Base-by-base conservation (phyloP, 2,329 filamentous ascomycete species). In the Trichoderma sp. region DNA sequence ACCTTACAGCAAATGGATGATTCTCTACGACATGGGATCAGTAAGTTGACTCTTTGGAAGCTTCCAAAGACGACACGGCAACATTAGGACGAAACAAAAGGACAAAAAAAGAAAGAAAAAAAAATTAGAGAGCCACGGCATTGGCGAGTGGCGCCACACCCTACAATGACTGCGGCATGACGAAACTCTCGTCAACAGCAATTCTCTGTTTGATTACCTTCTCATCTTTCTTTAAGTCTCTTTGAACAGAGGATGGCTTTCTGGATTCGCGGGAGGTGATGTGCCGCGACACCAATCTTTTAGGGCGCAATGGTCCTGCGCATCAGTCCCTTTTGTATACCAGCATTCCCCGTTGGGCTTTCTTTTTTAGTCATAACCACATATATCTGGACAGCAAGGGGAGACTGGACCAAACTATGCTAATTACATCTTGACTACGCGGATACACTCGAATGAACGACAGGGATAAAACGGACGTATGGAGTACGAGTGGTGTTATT, bases 391-490 rank as follows among this genome's bases (percentile, higher is more conserved):
- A 54, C 46, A 66, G 55, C 51, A 21, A 49, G 28, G 51, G 39
- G 66, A 28, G 37, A 46, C 61, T 55, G 49, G 59, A 54, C 65
- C 37, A 54, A 39, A 59, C 52, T 68, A 58, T 69, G 68, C 61
- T 69, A 66, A 69, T 66, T 37, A 43, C 39, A 52, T 66, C 68
- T 69, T 68, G 66, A 68, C 66, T 68, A 69, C 43, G 69, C 59
- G 67, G 70, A 71, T 71, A 68, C 59, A 68, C 66, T 64, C 66
- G 66, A 68, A 58, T 56, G 59, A 68, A 68, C 59, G 54, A 58
- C 30, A 51, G 66, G 66, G 66, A 68, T 68, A 68, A 71, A 70
- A 71, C 63, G 67, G 70, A 69, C 59, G 67, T 59, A 63, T 56
- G 70, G 70, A 69, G 70, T 71, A 65, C 46, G 55, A 66, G 37